A percentile compares a stretch with the other conserved stretches of the same genome.
Conservation (phyloP, 139 green algal species). For the Closterium sp. region DNA sequence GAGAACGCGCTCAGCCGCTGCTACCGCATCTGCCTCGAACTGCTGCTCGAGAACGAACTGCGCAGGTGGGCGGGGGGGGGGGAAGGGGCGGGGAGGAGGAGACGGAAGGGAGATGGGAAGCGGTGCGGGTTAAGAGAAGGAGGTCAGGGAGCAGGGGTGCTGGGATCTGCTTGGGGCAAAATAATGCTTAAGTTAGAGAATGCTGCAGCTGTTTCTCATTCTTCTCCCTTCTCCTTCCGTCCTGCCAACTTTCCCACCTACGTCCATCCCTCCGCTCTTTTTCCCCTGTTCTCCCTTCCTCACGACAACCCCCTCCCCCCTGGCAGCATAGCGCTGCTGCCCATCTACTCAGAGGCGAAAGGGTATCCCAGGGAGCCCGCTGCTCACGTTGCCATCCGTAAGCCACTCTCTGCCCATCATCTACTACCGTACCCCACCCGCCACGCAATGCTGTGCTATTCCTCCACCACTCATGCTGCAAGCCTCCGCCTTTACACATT, state of each 20-base stretch:
- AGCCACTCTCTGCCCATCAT: too few relatives aligned
- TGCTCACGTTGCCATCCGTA: constrained; percentile 51
- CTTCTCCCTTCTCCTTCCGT: background rate
- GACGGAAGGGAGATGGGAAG: too few relatives aligned
- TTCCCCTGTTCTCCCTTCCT: too few relatives aligned
- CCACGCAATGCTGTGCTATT: too few relatives aligned
- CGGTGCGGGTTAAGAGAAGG: too few relatives aligned
- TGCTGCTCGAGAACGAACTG: constrained; percentile 50
- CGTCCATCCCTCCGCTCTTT: too few relatives aligned
- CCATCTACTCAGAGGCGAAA: constrained; percentile 51
- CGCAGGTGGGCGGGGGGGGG: background rate
- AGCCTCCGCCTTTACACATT: too few relatives aligned
- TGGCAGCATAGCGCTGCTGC: constrained; percentile 44
- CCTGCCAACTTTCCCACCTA: too few relatives aligned
- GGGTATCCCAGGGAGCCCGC: constrained; percentile 43
- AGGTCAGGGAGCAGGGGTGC: background rate
- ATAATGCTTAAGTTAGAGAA: too few relatives aligned
- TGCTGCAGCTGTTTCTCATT: background rate
- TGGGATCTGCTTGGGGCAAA: background rate
- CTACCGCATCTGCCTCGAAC: constrained; percentile 49
- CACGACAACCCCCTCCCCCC: too few relatives aligned
- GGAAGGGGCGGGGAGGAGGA: background rate
- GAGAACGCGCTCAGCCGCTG: constrained; percentile 57
- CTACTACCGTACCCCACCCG: too few relatives aligned
- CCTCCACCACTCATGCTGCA: too few relatives aligned